Base-by-base conservation (phyloP, 805 yeast species). In the Kazachstania bromeliacearum region DNA sequence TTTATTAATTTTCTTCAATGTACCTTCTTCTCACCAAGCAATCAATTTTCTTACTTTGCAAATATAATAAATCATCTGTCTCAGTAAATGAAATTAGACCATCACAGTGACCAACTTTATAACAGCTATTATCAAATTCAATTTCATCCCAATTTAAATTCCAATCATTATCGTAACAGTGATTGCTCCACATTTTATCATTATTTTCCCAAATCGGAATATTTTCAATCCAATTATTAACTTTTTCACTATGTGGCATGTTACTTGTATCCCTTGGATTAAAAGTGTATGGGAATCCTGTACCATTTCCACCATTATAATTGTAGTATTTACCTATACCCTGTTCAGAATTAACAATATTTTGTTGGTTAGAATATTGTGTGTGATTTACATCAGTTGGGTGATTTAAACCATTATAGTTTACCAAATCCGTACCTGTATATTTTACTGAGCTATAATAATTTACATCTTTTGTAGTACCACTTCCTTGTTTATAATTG, bases 231-330 rank as follows among this genome's bases (percentile, higher is more conserved):
- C 92, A 82, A 5, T 54, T 59, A 26, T 64, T 64, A 1, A 82
- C 82, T 47, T 81, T 82, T 47, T 82, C 89, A 33, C 58, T 62
- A 42, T 68, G 71, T 1, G 75, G 67, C 87, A 82, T 80, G 53
- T 75, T 77, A 7, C 69, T 60, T 2, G 76, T 75, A 21, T 58
- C 57, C 48, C 85, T 64, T 9, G 89, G 89, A 40, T 79, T 69
- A 50, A 81, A 79, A 10, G 50, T 48, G 1, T 60, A 41, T 1
- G 80, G 78, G 36, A 73, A 66, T 7, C 45, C 36, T 8, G n/a
- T n/a, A n/a, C n/a, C n/a, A n/a, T n/a, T n/a, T n/a, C n/a, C n/a
- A n/a, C n/a, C n/a, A n/a, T n/a, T n/a, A n/a, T n/a, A n/a, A n/a
- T n/a, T n/a, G n/a, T n/a, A n/a, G n/a, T n/a, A n/a, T n/a, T n/a